Percentiles rank a stretch among this genome's conserved stretches.
Evolutionary conservation across 495 filamentous ascomycete genomes (phyloP).

Genomic region (Patellaria atrata): DNA sequence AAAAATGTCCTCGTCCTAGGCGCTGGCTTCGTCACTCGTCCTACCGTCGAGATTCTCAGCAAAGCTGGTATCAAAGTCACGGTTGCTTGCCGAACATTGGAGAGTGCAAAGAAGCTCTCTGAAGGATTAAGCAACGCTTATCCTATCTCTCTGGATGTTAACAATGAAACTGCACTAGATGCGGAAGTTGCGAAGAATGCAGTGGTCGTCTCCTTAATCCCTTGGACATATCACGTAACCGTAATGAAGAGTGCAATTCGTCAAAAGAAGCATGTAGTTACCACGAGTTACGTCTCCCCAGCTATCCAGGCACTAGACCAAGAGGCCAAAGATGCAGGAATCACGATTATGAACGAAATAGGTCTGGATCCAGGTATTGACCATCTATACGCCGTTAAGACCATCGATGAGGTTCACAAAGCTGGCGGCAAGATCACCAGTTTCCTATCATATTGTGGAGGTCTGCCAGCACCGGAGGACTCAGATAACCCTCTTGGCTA

Average conservation of each 20-base stretch:
- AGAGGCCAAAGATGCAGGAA: slow-evolving; percentile 76
- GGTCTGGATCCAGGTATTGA: slow-evolving; percentile 56
- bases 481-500: slow-evolving; percentile 89
- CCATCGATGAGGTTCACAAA: slow-evolving; percentile 67
- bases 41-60: slow-evolving; percentile 63
- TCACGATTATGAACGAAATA: slow-evolving; percentile 98
- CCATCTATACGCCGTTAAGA: slow-evolving; percentile 80
- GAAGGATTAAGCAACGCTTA: slow-evolving; percentile 53
- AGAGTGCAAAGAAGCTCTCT: slow-evolving; percentile 58
- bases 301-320: slow-evolving; percentile 82
- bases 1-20: slow-evolving; percentile 52
- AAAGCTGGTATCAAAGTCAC: slow-evolving; percentile 65
- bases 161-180: slow-evolving; percentile 57
- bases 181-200: slow-evolving; percentile 62
- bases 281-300: slow-evolving; percentile 86
- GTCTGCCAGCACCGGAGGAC: slow-evolving; percentile 67
- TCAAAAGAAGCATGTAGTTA: slow-evolving; percentile 89
- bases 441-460: slow-evolving; percentile 84
- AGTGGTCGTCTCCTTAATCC: slow-evolving; percentile 54
- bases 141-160: slow-evolving; percentile 74
- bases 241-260: slow-evolving; percentile 93
- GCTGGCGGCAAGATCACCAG: slow-evolving; percentile 72
- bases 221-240: slow-evolving; percentile 79
- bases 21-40: slow-evolving; percentile 68
- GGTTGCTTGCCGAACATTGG: slow-evolving; percentile 78